phyloP scores from a whole-genome alignment of 2,329 filamentous ascomycete species.

The Tothia fuscella region DNA sequence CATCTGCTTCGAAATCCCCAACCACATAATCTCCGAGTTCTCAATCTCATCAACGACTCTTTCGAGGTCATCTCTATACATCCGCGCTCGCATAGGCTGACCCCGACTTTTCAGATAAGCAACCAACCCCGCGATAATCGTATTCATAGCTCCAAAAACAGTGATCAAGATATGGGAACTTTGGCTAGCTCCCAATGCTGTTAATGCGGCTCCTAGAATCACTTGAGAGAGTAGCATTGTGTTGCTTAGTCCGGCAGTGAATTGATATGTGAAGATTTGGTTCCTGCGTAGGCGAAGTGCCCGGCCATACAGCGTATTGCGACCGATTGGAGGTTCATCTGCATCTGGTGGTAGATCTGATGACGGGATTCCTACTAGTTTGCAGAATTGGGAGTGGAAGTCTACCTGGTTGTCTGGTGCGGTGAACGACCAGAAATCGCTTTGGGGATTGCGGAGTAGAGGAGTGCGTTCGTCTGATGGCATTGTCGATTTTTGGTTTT shows the following conservation, averaged over 20 bases:
- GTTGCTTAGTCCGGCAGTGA: constrained; percentile 27
- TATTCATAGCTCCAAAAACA: constrained; percentile 29
- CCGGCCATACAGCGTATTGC: constrained; percentile 25
- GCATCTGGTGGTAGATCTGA: constrained; percentile 18
- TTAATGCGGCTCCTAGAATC: constrained; percentile 29
- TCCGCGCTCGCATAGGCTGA: constrained; percentile 28
- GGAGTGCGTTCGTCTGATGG: constrained; percentile 8
- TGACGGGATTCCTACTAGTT: constrained; percentile 25
- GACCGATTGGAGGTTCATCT: constrained; percentile 15
- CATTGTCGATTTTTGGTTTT: no score
- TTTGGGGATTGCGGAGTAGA: constrained; percentile 1
- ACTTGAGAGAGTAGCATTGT: constrained; percentile 27
- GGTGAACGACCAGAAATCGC: constrained; percentile 8
- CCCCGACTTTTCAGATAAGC: constrained; percentile 29
- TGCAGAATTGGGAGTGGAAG: constrained; percentile 26
- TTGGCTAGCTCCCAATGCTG: constrained; percentile 25
- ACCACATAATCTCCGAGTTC: constrained; percentile 31
- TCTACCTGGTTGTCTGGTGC: background rate
- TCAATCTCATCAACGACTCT: constrained; percentile 31
- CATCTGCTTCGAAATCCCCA: constrained; percentile 29
- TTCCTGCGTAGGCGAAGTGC: constrained; percentile 20
- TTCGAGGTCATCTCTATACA: constrained; percentile 30
- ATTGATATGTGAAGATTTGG: constrained; percentile 23
- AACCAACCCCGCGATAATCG: constrained; percentile 29
- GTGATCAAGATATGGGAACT: constrained; percentile 26